Evolutionary conservation across 140 eudicot species (phyloP).

Genomic region (Bidens hawaiensis): DNA sequence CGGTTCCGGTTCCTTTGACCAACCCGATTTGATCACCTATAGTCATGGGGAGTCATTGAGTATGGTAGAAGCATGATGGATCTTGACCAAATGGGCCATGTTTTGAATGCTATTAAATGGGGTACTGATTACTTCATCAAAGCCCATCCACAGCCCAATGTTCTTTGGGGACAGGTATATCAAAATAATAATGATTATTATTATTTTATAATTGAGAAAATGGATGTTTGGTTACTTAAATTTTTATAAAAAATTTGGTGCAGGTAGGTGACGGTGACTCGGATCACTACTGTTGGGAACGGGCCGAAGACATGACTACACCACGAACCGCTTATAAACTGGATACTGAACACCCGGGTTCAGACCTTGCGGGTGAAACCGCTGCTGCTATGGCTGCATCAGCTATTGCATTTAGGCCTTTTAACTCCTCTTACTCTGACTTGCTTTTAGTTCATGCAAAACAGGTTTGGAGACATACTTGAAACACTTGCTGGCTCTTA

Average conservation of each 20-base stretch:
- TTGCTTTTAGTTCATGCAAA: slow-evolving; percentile 72
- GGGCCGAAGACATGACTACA: slow-evolving; percentile 88
- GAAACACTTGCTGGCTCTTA: neutral
- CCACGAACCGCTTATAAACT: slow-evolving; percentile 76
- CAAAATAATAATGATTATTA: neutral
- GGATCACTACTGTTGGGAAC: slow-evolving; percentile 93
- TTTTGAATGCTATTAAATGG: slow-evolving; percentile 83
- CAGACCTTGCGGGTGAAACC: slow-evolving; percentile 97
- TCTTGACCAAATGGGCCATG: slow-evolving; percentile 57
- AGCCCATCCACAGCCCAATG: slow-evolving; percentile 78
- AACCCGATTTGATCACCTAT: too few relatives aligned
- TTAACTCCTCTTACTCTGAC: slow-evolving; percentile 67
- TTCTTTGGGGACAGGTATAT: slow-evolving; percentile 90
- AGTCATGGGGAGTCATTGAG: slow-evolving; percentile 82
- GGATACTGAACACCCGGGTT: slow-evolving; percentile 65
- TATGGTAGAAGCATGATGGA: slow-evolving; percentile 38
- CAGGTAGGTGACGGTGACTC: slow-evolving; percentile 93
- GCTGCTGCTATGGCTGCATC: slow-evolving; percentile 98
- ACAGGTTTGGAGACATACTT: slow-evolving; percentile 37
- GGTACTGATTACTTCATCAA: slow-evolving; percentile 94
- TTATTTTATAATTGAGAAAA: neutral
- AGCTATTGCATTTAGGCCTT: slow-evolving; percentile 70
- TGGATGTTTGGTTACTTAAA: slow-evolving; percentile 21
- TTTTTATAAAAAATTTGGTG: slow-evolving; percentile 4
- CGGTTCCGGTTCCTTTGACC: too few relatives aligned